Conservation (phyloP, 805 yeast genomes). For the Nakazawaea molendinolei region DNA sequence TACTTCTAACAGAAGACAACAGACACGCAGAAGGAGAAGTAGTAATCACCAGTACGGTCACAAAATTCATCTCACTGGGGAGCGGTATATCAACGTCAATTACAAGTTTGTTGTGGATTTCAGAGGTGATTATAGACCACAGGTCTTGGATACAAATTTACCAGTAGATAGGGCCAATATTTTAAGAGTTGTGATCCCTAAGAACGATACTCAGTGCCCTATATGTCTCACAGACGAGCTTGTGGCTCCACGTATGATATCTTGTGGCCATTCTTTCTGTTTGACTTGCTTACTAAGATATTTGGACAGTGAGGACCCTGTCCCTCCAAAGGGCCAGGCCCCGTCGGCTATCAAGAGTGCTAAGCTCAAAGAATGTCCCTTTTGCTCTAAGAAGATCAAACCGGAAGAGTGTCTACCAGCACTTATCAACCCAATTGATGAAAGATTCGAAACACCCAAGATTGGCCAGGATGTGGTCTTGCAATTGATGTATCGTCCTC, state of each 20-base stretch:
- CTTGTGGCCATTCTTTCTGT: conserved; percentile 93
- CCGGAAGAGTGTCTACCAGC: conserved; percentile 64
- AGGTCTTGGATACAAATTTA: conserved; percentile 68
- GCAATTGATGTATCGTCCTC: conserved; percentile 54
- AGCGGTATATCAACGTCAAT: conserved; percentile 72
- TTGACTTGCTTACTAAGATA: conserved; percentile 72
- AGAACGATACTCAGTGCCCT: conserved; percentile 70
- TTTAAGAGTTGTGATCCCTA: conserved; percentile 67
- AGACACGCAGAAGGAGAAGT: conserved; percentile 20
- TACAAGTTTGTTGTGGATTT: conserved; percentile 78
- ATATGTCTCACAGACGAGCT: conserved; percentile 82
- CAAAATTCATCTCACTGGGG: conserved; percentile 49
- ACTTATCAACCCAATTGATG: conserved; percentile 40
- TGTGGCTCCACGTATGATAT: conserved; percentile 89
- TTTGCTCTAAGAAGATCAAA: conserved; percentile 57
- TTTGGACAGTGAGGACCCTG: conserved; percentile 41
- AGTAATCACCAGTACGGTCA: conserved; percentile 23
- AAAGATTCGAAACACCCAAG: conserved; percentile 51
- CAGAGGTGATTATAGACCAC: conserved; percentile 46
- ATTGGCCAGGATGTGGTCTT: conserved; percentile 48
- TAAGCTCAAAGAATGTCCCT: conserved; percentile 69
- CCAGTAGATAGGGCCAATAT: conserved; percentile 57
- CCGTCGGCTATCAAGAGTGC: conserved; percentile 28
- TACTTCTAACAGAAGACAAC: conserved; percentile 13
- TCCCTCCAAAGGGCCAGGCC: conserved; percentile 13